A percentile compares a stretch with the other conserved stretches of the same genome.
Conservation (phyloP, 2,329 filamentous ascomycete species). For the Fusarium sp. region DNA sequence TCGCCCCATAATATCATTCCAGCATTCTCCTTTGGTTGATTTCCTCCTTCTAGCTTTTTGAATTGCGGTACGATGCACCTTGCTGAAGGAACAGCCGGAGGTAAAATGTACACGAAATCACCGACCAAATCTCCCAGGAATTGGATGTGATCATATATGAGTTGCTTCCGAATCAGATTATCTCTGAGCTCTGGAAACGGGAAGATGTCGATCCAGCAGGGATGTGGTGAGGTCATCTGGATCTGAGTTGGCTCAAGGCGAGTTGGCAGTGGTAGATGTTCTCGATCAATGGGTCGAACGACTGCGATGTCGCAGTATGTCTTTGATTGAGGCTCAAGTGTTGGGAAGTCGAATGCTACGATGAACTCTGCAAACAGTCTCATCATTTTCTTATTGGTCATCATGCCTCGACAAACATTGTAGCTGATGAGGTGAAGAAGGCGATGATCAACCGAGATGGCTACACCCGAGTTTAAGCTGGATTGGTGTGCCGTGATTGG, state of each 20-base stretch:
- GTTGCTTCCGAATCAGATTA: slow-evolving; percentile 19
- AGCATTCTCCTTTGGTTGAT: background rate
- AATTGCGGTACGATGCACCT: background rate
- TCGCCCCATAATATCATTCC: slow-evolving; percentile 28
- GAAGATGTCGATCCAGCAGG: slow-evolving; percentile 21
- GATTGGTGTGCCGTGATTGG: too few relatives aligned
- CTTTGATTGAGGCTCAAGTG: background rate
- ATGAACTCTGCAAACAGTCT: background rate
- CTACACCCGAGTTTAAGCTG: accelerated
- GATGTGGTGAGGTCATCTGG: slow-evolving; percentile 29
- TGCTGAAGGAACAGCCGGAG: background rate
- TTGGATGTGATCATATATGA: slow-evolving; percentile 9
- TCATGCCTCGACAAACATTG: slow-evolving; percentile 23
- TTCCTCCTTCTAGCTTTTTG: too few relatives aligned
- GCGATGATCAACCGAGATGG: slow-evolving; percentile 8
- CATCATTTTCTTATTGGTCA: slow-evolving; percentile 16
- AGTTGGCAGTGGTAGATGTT: background rate
- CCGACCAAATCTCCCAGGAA: slow-evolving; percentile 20
- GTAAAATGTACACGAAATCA: background rate
- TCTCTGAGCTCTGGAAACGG: slow-evolving; percentile 25
- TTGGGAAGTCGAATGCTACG: background rate
- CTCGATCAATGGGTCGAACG: background rate
- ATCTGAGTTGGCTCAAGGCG: slow-evolving; percentile 23
- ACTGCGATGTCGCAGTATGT: background rate
- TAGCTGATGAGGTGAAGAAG: slow-evolving; percentile 19